Evolutionary conservation across 1,284 basidiomycete genomes (phyloP), one percentile per base, ranked within the genome.

Genomic region (Tilletiaria anomala): DNA sequence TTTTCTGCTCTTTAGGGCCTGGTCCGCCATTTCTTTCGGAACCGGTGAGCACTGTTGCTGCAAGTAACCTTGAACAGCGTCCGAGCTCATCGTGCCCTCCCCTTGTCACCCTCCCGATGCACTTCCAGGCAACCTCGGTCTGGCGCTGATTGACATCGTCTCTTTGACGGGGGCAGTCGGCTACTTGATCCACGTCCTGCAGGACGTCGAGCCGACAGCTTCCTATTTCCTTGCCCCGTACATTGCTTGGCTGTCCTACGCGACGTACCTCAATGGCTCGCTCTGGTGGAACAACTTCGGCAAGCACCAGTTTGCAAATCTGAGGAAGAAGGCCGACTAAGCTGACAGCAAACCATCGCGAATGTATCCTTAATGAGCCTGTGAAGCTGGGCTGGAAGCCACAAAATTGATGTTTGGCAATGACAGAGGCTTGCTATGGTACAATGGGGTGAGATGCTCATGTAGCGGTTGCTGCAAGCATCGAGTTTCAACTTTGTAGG

Each of bases 11-110:
- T 11, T 19, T 24, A 37, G 36, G 21, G 36, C 74, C 20, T 84
- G 81, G 81, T 76, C 75, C 16, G 79, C 81, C 4, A 65, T 83
- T 29, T 82, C 82, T 72, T 83, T 83, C 53, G 75, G 74, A 12
- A 61, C 70, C 29, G 57, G 51, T 12, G 42, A 62, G 37, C 47
- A n/a, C n/a, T n/a, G n/a, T n/a, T n/a, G n/a, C n/a, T n/a, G n/a
- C n/a, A n/a, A n/a, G n/a, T n/a, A n/a, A n/a, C n/a, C n/a, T n/a
- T n/a, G n/a, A n/a, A n/a, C n/a, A n/a, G n/a, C n/a, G n/a, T n/a
- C n/a, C n/a, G n/a, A n/a, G n/a, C n/a, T n/a, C n/a, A n/a, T n/a
- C n/a, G n/a, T n/a, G n/a, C n/a, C n/a, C n/a, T n/a, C n/a, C n/a
- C n/a, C n/a, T n/a, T n/a, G n/a, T n/a, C n/a, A n/a, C n/a, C n/a